These are phyloP conservation scores for Pleodorina starrii DNA, from an alignment of 139 green algal species.

Conservation along the genomic window DNA sequence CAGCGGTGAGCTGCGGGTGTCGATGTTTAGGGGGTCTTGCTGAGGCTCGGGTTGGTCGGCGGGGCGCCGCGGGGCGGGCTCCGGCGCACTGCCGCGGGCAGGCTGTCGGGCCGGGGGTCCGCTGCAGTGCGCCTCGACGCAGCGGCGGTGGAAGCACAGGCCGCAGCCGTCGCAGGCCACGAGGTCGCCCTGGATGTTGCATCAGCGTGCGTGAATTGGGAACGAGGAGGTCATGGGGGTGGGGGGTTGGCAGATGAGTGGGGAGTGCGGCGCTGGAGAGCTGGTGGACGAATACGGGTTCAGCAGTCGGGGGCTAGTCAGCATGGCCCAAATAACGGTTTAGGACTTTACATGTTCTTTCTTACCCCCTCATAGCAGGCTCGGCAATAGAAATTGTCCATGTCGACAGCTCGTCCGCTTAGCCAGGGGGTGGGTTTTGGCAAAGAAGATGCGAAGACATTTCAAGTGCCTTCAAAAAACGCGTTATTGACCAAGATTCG, in stretches of 20 bases:
- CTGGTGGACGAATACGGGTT: too few relatives aligned
- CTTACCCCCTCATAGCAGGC: slow-evolving; percentile 27
- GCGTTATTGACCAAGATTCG: too few relatives aligned
- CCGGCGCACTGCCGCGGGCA: not conserved
- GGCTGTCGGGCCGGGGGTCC: not conserved
- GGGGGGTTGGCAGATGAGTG: not conserved
- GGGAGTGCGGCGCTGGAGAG: not conserved
- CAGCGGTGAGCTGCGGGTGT: not conserved
- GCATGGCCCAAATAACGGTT: too few relatives aligned
- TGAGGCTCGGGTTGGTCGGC: not conserved
- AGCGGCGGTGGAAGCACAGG: not conserved
- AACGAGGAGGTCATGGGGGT: not conserved
- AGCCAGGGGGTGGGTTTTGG: too few relatives aligned
- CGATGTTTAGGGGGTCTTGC: not conserved
- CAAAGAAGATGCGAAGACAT: too few relatives aligned
- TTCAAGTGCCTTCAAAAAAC: too few relatives aligned
- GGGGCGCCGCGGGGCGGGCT: not conserved
- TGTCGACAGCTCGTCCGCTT: too few relatives aligned
- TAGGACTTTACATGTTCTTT: not conserved
- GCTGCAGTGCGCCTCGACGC: slow-evolving; percentile 5
- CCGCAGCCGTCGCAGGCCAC: slow-evolving; percentile 13
- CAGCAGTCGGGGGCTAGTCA: too few relatives aligned
- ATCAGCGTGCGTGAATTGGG: too few relatives aligned
- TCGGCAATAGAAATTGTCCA: not conserved
- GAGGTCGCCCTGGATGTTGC: not conserved